Percentiles rank a stretch among this genome's conserved stretches.
Conservation (phyloP, 1,139 yeast genomes). For the Magnusiomyces ingens region DNA sequence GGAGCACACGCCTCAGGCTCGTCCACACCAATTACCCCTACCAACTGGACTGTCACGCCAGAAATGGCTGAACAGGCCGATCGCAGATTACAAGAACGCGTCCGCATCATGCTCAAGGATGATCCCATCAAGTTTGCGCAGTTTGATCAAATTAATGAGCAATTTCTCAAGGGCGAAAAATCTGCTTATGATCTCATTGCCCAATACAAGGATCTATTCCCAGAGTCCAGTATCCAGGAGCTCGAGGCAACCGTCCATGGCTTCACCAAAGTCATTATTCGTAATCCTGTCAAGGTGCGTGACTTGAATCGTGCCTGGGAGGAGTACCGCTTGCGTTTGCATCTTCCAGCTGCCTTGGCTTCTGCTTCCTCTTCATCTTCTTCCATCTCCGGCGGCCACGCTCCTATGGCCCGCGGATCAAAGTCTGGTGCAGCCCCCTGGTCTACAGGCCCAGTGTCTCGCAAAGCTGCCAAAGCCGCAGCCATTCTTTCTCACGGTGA, state of each 20-base stretch:
- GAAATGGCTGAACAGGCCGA: constrained; percentile 42
- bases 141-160: constrained; percentile 46
- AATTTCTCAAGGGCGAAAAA: constrained; percentile 43
- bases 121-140: constrained; percentile 41
- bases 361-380: neutral
- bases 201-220: constrained; percentile 50
- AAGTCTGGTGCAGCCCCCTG: neutral
- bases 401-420: no score
- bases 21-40: constrained; percentile 4
- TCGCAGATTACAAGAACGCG: constrained; percentile 74
- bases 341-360: constrained; percentile 8
- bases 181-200: constrained; percentile 45
- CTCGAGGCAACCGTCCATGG: constrained; percentile 44
- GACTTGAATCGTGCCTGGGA: constrained; percentile 15
- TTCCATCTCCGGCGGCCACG: no score
- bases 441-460: neutral
- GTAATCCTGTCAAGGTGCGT: constrained; percentile 8
- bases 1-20: constrained; percentile 18
- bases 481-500: neutral
- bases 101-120: constrained; percentile 50
- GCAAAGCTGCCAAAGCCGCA: neutral
- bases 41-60: constrained; percentile 33
- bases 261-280: constrained; percentile 34
- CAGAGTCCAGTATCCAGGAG: constrained; percentile 33
- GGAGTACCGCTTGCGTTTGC: constrained; percentile 15